phyloP scores from a whole-genome alignment of 2,329 filamentous ascomycete species.

The Pseudogymnoascus sp. region DNA sequence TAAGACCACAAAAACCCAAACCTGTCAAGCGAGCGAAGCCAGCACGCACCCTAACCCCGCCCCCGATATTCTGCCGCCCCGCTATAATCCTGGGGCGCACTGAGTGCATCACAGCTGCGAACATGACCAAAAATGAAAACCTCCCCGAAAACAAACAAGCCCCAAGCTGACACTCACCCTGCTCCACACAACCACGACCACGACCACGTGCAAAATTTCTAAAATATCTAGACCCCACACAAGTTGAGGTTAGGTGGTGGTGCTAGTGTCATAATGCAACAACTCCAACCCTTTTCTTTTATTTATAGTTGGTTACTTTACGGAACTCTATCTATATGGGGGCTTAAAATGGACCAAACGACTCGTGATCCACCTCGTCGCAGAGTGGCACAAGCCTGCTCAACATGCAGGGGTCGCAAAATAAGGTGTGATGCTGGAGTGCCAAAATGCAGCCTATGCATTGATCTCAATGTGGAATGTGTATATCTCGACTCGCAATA shows the following conservation, averaged over 20 bases:
- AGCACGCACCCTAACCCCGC: neutral
- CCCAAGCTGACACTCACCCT: neutral
- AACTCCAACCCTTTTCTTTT: neutral
- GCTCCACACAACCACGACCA: neutral
- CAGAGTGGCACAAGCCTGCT: conserved; percentile 25
- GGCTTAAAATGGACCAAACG: neutral
- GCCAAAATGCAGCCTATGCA: conserved; percentile 26
- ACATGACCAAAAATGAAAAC: neutral
- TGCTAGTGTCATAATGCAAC: neutral
- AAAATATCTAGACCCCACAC: neutral
- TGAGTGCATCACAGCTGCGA: neutral
- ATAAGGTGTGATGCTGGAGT: conserved; percentile 27
- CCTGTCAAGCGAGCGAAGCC: neutral
- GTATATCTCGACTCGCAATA: conserved; percentile 26
- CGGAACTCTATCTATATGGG: neutral
- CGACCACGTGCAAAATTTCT: neutral
- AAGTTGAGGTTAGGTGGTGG: too few species aligned
- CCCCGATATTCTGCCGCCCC: neutral
- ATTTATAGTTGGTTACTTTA: neutral
- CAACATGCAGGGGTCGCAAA: conserved; percentile 27
- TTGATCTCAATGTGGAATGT: conserved; percentile 26
- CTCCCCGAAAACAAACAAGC: neutral
- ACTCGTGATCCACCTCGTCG: conserved; percentile 14
- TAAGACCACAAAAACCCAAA: neutral
- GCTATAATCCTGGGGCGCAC: neutral